phyloP scores from a whole-genome alignment of 2,329 filamentous ascomycete genomes.

The Microdochium bolleyi region DNA sequence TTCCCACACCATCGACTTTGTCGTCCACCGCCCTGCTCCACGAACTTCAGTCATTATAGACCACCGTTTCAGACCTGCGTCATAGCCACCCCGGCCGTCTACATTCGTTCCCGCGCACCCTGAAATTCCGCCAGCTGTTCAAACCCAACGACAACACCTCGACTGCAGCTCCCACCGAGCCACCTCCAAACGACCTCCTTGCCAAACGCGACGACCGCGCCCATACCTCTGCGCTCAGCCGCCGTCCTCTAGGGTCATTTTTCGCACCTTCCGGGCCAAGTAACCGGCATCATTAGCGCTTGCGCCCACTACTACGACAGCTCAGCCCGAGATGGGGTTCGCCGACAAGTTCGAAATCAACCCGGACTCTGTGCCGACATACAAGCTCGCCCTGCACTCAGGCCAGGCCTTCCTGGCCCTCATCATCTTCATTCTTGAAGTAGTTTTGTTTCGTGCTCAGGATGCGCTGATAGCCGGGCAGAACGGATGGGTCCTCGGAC shows the following conservation, averaged over 20 bases:
- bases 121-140: neutral
- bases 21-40: neutral
- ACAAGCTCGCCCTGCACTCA: conserved; percentile 51
- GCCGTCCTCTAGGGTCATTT: no score
- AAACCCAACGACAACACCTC: neutral
- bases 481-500: conserved; percentile 55
- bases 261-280: no score
- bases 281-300: no score
- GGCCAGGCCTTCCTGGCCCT: conserved; percentile 46
- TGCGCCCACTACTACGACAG: neutral
- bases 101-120: neutral
- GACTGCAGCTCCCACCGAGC: neutral
- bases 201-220: neutral
- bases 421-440: conserved; percentile 50
- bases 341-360: conserved; percentile 42
- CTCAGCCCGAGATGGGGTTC: conserved; percentile 20
- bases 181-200: neutral
- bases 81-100: neutral
- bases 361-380: conserved; percentile 42
- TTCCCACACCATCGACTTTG: neutral
- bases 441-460: conserved; percentile 46
- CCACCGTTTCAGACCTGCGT: neutral
- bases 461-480: conserved; percentile 44
- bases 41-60: neutral
- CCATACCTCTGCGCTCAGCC: no score